Conservation (phyloP, 192 early-diverging fungal species). For the Paraglomus brasilianum region DNA sequence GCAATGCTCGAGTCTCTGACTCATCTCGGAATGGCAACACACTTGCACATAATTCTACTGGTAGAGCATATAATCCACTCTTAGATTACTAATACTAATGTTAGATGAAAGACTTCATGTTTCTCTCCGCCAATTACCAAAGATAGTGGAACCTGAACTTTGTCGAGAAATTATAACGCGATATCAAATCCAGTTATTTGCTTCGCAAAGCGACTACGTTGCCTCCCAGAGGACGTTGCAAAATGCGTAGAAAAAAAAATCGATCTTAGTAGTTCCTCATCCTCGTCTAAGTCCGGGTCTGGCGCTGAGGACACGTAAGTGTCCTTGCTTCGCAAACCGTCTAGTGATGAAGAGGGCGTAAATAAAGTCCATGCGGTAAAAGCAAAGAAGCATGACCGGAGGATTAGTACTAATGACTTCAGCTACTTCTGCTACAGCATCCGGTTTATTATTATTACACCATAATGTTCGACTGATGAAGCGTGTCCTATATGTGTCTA, state of each 20-base stretch:
- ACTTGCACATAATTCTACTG: too few relatives aligned
- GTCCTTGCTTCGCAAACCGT: too few relatives aligned
- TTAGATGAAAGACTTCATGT: slow-evolving; percentile 11
- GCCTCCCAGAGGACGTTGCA: slow-evolving; percentile 8
- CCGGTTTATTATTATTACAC: slow-evolving; percentile 9
- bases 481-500: not conserved
- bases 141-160: slow-evolving; percentile 24
- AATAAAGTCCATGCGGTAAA: slow-evolving; percentile 1
- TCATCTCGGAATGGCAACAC: too few relatives aligned
- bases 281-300: slow-evolving; percentile 7
- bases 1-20: too few relatives aligned
- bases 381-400: not conserved
- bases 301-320: too few relatives aligned
- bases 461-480: slow-evolving; percentile 12
- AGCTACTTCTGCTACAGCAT: not conserved
- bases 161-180: slow-evolving; percentile 10
- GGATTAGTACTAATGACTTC: not conserved
- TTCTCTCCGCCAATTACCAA: slow-evolving; percentile 1
- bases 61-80: too few relatives aligned
- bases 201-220: slow-evolving; percentile 3
- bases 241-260: slow-evolving; percentile 10
- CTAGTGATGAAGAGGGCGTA: slow-evolving; percentile 8
- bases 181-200: slow-evolving; percentile 23
- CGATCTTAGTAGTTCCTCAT: not conserved
- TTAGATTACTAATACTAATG: too few relatives aligned